Conservation (phyloP, 192 early-diverging fungal genomes). For the Pilaira anomala region DNA sequence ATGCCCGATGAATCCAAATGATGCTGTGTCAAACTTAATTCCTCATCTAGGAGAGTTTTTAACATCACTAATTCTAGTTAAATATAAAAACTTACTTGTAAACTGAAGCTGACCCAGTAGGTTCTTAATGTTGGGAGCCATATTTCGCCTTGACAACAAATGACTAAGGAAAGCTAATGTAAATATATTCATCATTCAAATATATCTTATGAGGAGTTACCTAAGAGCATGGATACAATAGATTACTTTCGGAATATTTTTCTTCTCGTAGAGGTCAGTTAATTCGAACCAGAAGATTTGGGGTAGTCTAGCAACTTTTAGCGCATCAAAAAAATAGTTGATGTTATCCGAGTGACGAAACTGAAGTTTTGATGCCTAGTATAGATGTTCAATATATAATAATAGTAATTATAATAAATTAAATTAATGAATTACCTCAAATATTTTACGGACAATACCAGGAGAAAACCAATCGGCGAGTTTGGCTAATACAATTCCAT, state of each 20-base stretch:
- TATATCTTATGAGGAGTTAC: conserved; percentile 33
- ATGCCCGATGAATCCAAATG: conserved; percentile 79
- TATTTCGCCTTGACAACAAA: conserved; percentile 80
- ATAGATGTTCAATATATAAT: neutral
- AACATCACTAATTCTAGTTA: neutral
- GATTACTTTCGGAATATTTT: conserved; percentile 98
- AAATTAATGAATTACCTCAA: neutral
- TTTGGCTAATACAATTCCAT: conserved; percentile 88
- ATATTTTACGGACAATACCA: conserved; percentile 43
- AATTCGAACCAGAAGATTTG: conserved; percentile 96
- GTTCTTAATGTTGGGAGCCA: conserved; percentile 89
- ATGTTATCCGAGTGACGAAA: conserved; percentile 98
- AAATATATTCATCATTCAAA: neutral
- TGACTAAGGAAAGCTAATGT: conserved; percentile 60
- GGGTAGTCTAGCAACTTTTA: conserved; percentile 77
- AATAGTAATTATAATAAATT: neutral
- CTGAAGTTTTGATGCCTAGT: conserved; percentile 73
- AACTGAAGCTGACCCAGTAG: conserved; percentile 91
- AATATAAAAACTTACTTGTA: conserved; percentile 55
- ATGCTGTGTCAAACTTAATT: conserved; percentile 74
- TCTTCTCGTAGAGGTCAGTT: conserved; percentile 97
- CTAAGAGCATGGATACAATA: conserved; percentile 97
- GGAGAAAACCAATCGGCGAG: conserved; percentile 85
- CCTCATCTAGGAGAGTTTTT: conserved; percentile 50
- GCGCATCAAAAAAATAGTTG: conserved; percentile 85